Percentiles rank a stretch among this genome's conserved stretches.
These are phyloP conservation scores for Vicia faba DNA, from an alignment of 306 rosid species.

Conservation along the genomic window DNA sequence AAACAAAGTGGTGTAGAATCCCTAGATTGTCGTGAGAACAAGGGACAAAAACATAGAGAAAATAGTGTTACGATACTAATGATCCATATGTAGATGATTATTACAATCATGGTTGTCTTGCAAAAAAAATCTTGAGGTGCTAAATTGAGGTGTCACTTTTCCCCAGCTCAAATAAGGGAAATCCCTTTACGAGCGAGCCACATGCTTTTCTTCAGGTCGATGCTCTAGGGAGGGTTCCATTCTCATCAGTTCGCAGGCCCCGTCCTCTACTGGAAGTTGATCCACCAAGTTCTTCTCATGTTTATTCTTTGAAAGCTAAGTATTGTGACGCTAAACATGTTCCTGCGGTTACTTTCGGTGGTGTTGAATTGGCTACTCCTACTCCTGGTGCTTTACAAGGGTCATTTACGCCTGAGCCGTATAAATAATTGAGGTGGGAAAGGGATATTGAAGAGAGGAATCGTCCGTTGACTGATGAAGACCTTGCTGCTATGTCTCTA, in stretches of 20 bases:
- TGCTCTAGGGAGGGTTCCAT: conserved; percentile 98
- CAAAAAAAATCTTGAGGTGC: conserved; percentile 76
- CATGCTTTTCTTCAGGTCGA: conserved; percentile 99
- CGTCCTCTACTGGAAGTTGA: conserved; percentile 99
- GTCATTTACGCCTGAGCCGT: conserved; percentile 39
- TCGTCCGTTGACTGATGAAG: conserved; percentile 49
- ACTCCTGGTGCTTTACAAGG: conserved; percentile 43
- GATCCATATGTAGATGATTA: conserved; percentile 98
- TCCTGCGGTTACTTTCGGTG: too few species aligned
- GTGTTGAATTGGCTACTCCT: conserved; percentile 41
- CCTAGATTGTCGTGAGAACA: too few species aligned
- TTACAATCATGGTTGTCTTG: conserved; percentile 90
- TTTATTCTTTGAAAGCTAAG: too few species aligned
- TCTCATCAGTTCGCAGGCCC: conserved; percentile 97
- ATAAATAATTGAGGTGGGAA: conserved; percentile 49
- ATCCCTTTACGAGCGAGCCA: conserved; percentile 84
- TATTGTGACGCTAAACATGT: too few species aligned
- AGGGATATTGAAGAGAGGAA: conserved; percentile 51
- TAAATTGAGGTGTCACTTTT: conserved; percentile 86
- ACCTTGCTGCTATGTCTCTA: conserved; percentile 45
- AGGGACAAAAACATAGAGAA: too few species aligned
- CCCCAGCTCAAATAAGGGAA: conserved; percentile 86
- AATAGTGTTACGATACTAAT: too few species aligned
- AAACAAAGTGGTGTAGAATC: too few species aligned
- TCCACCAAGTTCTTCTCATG: conserved; percentile 64